These are phyloP conservation scores for Beauveria medogensis DNA, from an alignment of 2,329 filamentous ascomycete genomes.

Conservation along the genomic window DNA sequence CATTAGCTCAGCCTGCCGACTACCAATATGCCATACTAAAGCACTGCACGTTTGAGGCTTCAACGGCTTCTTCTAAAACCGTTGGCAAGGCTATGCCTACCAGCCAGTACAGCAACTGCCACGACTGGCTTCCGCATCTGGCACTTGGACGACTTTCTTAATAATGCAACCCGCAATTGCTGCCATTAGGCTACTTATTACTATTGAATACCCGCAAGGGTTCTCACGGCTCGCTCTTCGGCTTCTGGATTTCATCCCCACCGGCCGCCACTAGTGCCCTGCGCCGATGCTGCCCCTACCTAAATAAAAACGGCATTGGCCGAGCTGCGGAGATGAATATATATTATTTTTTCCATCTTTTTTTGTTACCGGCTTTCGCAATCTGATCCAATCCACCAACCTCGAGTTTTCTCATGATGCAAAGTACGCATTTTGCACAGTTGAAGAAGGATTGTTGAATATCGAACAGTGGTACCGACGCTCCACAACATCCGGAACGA, in stretches of 20 bases:
- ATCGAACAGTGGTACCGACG: background rate
- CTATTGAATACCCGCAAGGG: background rate
- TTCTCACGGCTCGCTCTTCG: constrained; percentile 6
- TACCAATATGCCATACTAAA: background rate
- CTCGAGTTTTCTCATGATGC: background rate
- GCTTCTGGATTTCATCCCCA: background rate
- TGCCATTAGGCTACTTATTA: background rate
- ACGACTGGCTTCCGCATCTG: background rate
- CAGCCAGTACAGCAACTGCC: background rate
- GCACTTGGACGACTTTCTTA: background rate
- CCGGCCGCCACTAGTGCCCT: background rate
- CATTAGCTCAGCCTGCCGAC: constrained; percentile 1
- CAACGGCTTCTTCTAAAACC: background rate
- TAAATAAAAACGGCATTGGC: background rate
- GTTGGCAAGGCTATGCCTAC: background rate
- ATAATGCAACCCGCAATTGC: background rate
- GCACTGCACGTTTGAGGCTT: background rate
- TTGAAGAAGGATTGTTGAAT: background rate
- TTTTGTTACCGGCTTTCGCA: background rate
- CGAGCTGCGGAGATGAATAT: background rate
- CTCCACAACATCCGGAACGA: background rate
- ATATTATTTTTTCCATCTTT: background rate
- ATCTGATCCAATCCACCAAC: background rate
- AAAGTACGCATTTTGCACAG: background rate
- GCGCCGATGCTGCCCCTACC: background rate